Base-by-base conservation (phyloP, 257 asterid species). In the Fraxinus americana region DNA sequence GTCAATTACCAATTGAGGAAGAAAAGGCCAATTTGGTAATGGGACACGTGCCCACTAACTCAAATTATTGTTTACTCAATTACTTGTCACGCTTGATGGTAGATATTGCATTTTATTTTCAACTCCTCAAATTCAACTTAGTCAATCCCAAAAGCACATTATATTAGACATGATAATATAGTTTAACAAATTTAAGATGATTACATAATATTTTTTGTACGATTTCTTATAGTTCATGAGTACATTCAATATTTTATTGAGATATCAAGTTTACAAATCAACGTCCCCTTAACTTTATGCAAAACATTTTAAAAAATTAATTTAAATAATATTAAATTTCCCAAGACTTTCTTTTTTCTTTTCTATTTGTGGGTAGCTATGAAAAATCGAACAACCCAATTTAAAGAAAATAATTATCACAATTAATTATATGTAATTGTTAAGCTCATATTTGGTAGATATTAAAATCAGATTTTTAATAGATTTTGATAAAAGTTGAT, bases 21-120 rank as follows among this genome's bases (percentile, higher is more conserved):
- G 48, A 68, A 34, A 36, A 25, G 29, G 12, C 12, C 48, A 68
- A 32, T 68, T 34, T 68, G 45, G 27, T 34, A 9, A 68, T 8
- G 34, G 23, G 48, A 34, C 48, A 68, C 48, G 3, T 16, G 72
- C 48, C 72, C 72, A 68, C 72, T 34, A 34, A 19, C 25, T 16
- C 23, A 68, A 68, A 68, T 68, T 68, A 68, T 68, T 68, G 41
- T 16, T 68, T 68, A 68, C 23, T 68, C 45, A 68, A 32, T 68
- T 32, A 32, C 45, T 68, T 13, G 25, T 6, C 72, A 68, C 16
- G 7, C 72, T 30, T 17, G 27, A 23, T 34, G 41, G 43, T 68
- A 14, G 45, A 30, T 8, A 1, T 5, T 68, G 9, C 25, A 30
- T 30, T 68, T 30, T 34, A 34, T 68, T 16, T 30, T 68, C 45